A percentile compares a stretch with the other conserved stretches of the same genome.
These are phyloP conservation scores for Medicago ruthenica DNA, from an alignment of 306 rosid genomes.

Conservation along the genomic window DNA sequence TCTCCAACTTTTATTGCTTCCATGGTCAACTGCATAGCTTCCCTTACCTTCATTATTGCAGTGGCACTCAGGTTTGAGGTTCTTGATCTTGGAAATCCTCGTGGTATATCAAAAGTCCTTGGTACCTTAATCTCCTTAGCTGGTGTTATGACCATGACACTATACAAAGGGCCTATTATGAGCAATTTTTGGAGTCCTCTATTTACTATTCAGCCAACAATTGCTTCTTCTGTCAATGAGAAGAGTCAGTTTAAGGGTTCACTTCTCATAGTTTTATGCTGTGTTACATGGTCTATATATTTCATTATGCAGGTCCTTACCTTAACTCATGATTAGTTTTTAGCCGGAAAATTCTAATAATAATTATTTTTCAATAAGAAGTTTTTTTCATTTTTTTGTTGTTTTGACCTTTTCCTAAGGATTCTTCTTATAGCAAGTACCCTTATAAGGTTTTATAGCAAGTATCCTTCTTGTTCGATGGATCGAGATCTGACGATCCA, in stretches of 20 bases:
- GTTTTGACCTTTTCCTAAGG: too few relatives aligned
- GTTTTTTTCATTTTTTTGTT: too few relatives aligned
- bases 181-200: slow-evolving; percentile 62
- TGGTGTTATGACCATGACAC: slow-evolving; percentile 83
- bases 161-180: slow-evolving; percentile 70
- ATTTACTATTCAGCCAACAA: slow-evolving; percentile 52
- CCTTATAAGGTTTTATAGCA: too few relatives aligned
- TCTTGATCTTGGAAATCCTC: slow-evolving; percentile 56
- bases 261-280: slow-evolving; percentile 66
- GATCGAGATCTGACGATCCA: too few relatives aligned
- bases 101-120: slow-evolving; percentile 67
- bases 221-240: slow-evolving; percentile 44
- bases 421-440: too few relatives aligned
- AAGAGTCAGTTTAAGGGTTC: slow-evolving; percentile 85
- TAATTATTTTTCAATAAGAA: too few relatives aligned
- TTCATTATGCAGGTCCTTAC: slow-evolving; percentile 81
- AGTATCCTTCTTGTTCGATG: too few relatives aligned
- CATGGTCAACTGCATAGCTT: slow-evolving; percentile 68
- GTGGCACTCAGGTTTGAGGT: slow-evolving; percentile 63
- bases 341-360: too few relatives aligned
- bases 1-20: slow-evolving; percentile 81
- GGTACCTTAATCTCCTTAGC: slow-evolving; percentile 76
- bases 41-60: slow-evolving; percentile 83
- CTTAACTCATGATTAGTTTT: neutral
- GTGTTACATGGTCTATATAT: slow-evolving; percentile 80